phyloP scores from a whole-genome alignment of 805 yeast species.

The Schizosaccharomyces cryophilus region DNA sequence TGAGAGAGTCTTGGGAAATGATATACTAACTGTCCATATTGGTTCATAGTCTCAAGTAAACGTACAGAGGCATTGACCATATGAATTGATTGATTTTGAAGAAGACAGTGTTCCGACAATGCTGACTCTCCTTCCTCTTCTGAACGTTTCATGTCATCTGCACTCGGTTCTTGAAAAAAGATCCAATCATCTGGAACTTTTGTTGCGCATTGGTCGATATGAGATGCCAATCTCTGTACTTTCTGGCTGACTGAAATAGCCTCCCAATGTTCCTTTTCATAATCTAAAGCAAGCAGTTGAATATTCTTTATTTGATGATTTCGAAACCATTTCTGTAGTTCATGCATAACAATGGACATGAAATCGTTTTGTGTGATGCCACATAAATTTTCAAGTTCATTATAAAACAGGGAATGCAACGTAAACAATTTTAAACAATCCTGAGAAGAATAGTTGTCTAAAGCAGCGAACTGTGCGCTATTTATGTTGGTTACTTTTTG shows the following conservation, averaged over 20 bases:
- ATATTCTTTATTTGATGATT: neutral
- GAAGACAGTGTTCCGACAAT: too few relatives aligned
- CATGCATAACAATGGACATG: neutral
- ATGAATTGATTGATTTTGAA: neutral
- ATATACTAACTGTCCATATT: conserved; percentile 23
- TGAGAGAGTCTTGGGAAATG: conserved; percentile 3
- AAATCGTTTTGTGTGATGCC: conserved; percentile 26
- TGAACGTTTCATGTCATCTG: too few relatives aligned
- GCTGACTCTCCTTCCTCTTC: too few relatives aligned
- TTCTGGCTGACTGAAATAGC: neutral
- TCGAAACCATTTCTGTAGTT: neutral
- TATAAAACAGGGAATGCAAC: conserved; percentile 40
- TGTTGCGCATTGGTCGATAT: neutral
- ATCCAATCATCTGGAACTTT: neutral
- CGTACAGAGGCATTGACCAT: conserved; percentile 16
- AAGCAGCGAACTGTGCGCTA: conserved; percentile 50
- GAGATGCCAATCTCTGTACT: neutral
- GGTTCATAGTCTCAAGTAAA: conserved; percentile 41
- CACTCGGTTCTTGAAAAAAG: too few relatives aligned
- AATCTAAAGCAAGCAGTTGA: neutral
- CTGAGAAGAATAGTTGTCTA: conserved; percentile 29
- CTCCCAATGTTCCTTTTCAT: neutral
- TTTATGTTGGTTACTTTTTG: conserved; percentile 53
- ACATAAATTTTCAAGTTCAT: conserved; percentile 62
- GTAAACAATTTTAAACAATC: conserved; percentile 44